phyloP scores from a whole-genome alignment of 768 basidiomycete genomes.

The Mycena rebaudengoi region DNA sequence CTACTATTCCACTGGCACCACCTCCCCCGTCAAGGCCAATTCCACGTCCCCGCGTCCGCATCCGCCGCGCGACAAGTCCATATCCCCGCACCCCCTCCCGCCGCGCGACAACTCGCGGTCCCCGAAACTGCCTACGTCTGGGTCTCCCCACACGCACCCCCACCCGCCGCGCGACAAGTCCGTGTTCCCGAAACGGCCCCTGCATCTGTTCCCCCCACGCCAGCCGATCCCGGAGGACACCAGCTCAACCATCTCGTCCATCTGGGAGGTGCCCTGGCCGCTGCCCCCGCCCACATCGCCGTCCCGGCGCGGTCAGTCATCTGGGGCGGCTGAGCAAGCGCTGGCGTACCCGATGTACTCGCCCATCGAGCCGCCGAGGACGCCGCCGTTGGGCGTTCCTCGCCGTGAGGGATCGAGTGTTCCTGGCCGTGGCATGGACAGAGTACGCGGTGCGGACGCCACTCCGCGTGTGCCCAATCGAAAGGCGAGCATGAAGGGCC shows the following conservation, averaged over 20 bases:
- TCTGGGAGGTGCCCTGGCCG: slow-evolving; percentile 52
- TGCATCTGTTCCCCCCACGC: slow-evolving; percentile 25
- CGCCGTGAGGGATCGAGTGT: background rate
- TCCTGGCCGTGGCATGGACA: background rate
- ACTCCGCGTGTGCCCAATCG: no score
- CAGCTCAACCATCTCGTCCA: slow-evolving; percentile 45
- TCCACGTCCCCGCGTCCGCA: background rate
- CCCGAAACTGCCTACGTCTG: no score
- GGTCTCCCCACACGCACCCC: background rate
- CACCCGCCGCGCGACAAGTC: background rate
- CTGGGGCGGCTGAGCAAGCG: no score
- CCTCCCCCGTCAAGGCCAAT: slow-evolving; percentile 8
- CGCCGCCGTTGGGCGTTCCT: slow-evolving; percentile 8
- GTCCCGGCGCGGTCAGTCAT: background rate
- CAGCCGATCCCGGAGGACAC: slow-evolving; percentile 41
- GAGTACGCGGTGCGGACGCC: no score
- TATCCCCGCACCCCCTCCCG: background rate
- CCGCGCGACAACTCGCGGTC: no score
- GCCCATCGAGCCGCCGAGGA: background rate
- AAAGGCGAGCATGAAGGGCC: background rate
- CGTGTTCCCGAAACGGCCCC: background rate
- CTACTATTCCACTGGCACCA: slow-evolving; percentile 18
- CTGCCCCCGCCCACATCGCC: slow-evolving; percentile 29
- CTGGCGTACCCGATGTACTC: slow-evolving; percentile 9
- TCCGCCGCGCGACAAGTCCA: background rate